These are phyloP conservation scores for Pythium rishiriense DNA, from an alignment of 352 stramenopile genomes.

Conservation along the genomic window DNA sequence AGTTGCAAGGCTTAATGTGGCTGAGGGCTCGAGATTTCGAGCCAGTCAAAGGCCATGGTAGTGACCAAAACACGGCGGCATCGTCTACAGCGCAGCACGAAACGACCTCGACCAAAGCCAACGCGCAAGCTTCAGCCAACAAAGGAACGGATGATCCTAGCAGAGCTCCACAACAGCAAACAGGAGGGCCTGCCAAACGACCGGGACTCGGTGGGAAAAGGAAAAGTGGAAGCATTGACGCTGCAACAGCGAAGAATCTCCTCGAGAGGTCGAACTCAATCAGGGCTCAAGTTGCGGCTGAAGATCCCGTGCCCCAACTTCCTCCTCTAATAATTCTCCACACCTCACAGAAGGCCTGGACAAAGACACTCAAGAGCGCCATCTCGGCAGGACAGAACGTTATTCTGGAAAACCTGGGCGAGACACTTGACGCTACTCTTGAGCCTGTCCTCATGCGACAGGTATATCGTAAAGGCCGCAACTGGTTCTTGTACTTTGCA, in stretches of 20 bases:
- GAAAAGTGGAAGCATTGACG: neutral
- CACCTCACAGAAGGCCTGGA: slow-evolving; percentile 75
- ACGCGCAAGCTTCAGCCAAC: neutral
- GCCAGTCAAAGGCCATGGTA: slow-evolving; percentile 9
- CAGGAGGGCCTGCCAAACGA: neutral
- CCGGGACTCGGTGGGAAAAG: neutral
- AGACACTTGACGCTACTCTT: slow-evolving; percentile 85
- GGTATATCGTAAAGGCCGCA: slow-evolving; percentile 87
- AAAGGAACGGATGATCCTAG: neutral
- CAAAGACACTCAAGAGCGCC: slow-evolving; percentile 66
- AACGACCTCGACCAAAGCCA: neutral
- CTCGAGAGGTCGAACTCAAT: slow-evolving; percentile 2
- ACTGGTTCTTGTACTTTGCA: slow-evolving; percentile 86
- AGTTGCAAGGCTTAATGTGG: slow-evolving; percentile 90
- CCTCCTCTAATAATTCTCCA: slow-evolving; percentile 68
- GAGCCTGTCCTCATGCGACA: slow-evolving; percentile 90
- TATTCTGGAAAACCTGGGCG: slow-evolving; percentile 90
- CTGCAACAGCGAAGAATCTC: neutral
- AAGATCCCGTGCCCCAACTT: neutral
- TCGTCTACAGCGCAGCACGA: neutral
- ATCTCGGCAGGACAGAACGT: slow-evolving; percentile 80
- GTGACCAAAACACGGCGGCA: neutral
- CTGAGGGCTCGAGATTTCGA: slow-evolving; percentile 62
- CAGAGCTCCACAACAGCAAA: neutral
- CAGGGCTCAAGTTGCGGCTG: neutral